Percentiles rank a stretch among this genome's conserved stretches.
phyloP scores from a whole-genome alignment of 805 yeast genomes.

The Kazachstania psychrophila region DNA sequence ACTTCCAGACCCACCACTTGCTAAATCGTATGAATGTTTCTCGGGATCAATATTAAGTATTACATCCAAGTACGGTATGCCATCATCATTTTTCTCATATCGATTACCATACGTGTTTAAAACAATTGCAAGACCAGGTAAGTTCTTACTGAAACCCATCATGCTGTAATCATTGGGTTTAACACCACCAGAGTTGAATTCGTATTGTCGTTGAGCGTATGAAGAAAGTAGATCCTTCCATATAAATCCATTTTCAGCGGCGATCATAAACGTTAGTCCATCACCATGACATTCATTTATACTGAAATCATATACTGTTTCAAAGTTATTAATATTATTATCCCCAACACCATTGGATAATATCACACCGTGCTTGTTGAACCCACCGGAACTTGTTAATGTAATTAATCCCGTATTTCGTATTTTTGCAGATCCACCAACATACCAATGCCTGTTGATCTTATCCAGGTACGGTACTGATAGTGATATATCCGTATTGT shows the following conservation, averaged over 20 bases:
- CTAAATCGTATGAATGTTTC: constrained; percentile 17
- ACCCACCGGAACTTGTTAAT: constrained; percentile 13
- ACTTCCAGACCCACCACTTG: constrained; percentile 19
- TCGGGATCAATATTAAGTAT: constrained; percentile 21
- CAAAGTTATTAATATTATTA: constrained; percentile 27
- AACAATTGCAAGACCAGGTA: constrained; percentile 25
- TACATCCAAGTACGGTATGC: constrained; percentile 19
- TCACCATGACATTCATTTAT: constrained; percentile 14
- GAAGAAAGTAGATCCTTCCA: constrained; percentile 19
- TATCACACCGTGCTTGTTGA: constrained; percentile 15
- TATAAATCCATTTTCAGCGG: constrained; percentile 25
- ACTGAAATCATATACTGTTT: constrained; percentile 16
- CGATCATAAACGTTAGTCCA: constrained; percentile 22
- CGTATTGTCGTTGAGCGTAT: constrained; percentile 23
- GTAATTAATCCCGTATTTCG: constrained; percentile 20
- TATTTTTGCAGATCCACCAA: constrained; percentile 24
- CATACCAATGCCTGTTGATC: constrained; percentile 24
- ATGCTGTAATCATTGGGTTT: constrained; percentile 13
- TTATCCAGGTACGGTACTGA: constrained; percentile 24
- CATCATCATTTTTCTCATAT: neutral
- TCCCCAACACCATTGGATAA: constrained; percentile 29
- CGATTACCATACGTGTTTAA: constrained; percentile 16
- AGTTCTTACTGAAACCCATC: constrained; percentile 28
- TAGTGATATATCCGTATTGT: constrained; percentile 23
- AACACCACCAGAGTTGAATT: constrained; percentile 24